phyloP scores from a whole-genome alignment of 257 asterid genomes.

The Solanum tarapatanum region DNA sequence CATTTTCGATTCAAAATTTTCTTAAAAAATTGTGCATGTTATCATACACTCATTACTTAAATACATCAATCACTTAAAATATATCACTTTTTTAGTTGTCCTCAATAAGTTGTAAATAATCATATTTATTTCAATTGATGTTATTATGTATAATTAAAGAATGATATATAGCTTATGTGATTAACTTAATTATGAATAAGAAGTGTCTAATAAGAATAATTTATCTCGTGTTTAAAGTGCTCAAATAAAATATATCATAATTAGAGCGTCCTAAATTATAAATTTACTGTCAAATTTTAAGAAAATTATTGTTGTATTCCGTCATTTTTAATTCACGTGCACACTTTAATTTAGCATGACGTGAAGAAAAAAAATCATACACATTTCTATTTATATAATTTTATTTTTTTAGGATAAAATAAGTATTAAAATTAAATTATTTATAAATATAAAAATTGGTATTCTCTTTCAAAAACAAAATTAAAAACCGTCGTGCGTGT shows the following conservation, averaged over 20 bases:
- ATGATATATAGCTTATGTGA: background rate
- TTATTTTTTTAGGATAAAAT: background rate
- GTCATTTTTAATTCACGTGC: background rate
- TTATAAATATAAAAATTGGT: background rate
- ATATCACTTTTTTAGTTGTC: background rate
- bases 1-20: no score
- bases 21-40: background rate
- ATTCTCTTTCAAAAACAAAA: background rate
- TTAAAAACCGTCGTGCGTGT: background rate
- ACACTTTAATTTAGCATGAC: background rate
- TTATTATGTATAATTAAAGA: background rate
- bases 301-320: rapidly evolving
- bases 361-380: background rate
- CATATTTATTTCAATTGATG: no score
- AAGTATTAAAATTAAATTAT: background rate
- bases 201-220: background rate
- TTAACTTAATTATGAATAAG: background rate
- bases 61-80: background rate
- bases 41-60: background rate
- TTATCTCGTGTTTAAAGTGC: rapidly evolving
- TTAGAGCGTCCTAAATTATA: background rate
- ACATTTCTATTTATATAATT: background rate
- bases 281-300: no score
- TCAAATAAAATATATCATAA: background rate
- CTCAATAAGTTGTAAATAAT: background rate